Evolutionary conservation across 2,329 filamentous ascomycete genomes (phyloP).

Genomic region (Karstenula rhodostoma): DNA sequence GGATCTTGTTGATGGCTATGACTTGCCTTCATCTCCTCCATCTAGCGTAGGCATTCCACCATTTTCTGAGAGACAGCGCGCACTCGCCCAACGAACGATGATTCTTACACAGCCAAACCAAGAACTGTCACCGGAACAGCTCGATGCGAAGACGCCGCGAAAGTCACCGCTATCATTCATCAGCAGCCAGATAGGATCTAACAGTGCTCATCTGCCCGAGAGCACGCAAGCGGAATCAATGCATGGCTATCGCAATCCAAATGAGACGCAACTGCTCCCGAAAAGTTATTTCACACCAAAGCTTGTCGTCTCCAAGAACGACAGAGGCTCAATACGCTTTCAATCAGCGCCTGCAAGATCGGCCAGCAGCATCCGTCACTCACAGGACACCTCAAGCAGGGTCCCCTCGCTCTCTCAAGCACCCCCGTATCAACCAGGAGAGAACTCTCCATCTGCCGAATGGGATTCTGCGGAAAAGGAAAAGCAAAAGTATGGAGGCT

Average conservation of each 20-base stretch:
- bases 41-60: background rate
- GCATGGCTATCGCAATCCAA: background rate
- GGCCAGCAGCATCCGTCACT: background rate
- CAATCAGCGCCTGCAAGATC: background rate
- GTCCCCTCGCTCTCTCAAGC: background rate
- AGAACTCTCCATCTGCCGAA: background rate
- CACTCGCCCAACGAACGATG: background rate
- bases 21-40: background rate
- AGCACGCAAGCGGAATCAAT: background rate
- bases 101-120: background rate
- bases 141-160: background rate
- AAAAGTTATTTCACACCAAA: background rate
- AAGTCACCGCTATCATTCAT: background rate
- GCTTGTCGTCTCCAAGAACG: background rate
- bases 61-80: background rate
- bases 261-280: background rate
- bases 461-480: background rate
- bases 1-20: background rate
- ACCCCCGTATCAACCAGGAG: background rate
- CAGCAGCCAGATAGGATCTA: background rate
- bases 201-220: background rate
- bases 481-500: background rate
- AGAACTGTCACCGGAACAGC: background rate
- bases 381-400: background rate
- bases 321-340: background rate